Evolutionary conservation across 2,329 filamentous ascomycete species (phyloP), one percentile per base, ranked within the genome.

Genomic region (Scedosporium dehoogii): DNA sequence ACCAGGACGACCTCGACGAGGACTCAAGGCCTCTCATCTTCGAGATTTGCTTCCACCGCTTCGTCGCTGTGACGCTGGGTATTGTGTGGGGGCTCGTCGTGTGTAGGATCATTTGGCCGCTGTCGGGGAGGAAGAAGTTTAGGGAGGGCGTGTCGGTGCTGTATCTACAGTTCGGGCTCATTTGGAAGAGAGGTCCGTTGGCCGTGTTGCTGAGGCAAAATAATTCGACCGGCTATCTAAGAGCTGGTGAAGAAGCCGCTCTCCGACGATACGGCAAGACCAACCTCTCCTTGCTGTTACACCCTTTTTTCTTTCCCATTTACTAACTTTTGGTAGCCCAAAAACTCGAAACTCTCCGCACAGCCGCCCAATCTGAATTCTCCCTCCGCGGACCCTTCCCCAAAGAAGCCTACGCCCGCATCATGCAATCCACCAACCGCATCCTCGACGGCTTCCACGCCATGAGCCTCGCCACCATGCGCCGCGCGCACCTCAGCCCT

Each of bases 361-460:
- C 76, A 55, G 82, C 90, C 10, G 92, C 92, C 0, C 80, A 83
- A n/a, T 89, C 85, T 25, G 94, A 99, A 72, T 96, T 96, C 69
- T 90, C 96, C 72, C 82, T 99, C 6, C 85, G 87, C 48, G 90
- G 93, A 0, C 91, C 92, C 0, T 99, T 99, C 69, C 91, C 92
- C 1, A 82, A 87, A 65, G 84, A 82, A 53, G 82, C 85, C 16
- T 92, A 90, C 71, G 84, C 82, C 4, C 84, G 86, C 42, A 89
- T 97, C 63, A 82, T 97, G 71, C 83, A 85, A 23, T 88, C 88
- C 9, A 96, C 92, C 1, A 87, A 88, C 65, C 86, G 89, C 60
- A 90, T 97, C 75, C 85, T 97, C 4, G 92, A 97, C 73, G 88
- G 91, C 44, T 97, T 99, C 73, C 92, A 97, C 70, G 91, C 92